Evolutionary conservation across 768 basidiomycete genomes (phyloP), one percentile per base, ranked within the genome.

Genomic region (Lentinula boryana): DNA sequence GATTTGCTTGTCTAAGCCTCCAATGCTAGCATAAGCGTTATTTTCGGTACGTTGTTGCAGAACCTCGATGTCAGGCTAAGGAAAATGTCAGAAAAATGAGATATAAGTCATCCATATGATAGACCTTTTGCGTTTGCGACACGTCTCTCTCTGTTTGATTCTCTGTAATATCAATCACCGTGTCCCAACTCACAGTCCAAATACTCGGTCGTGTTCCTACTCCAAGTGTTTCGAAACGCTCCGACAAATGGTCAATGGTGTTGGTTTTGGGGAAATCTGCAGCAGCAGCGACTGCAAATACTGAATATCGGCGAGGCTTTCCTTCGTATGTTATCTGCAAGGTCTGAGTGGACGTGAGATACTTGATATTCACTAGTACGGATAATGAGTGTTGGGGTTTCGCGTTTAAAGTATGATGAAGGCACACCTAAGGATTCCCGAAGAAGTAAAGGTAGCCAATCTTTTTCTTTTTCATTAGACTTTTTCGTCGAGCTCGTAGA

Each of bases 1-100:
- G 60, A 99, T 95, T 69, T 97, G 95, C 65, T 85, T 85, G 68
- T 86, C 80, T 43, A 98, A 81, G 2, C 97, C 97, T 18, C 97
- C 97, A 23, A 99, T 87, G 13, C 84, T 78, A 38, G 84, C 77
- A 67, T 95, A 97, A n/a, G 89, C 87, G 60, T 86, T 78, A 41
- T 74, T 71, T 44, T 68, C 66, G 15, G 78, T 67, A 61, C 64
- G 72, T 63, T 78, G 75, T n/a, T 77, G 71, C 55, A 83, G 70
- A 15, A 77, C 73, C 66, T 84, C 81, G 36, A 84, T 67, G 58
- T 80, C 78, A 56, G 72, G 72, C 80, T 84, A 63, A 33, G 63
- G 62, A 10, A 63, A 41, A 62, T 23, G 23, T 41, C 43, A 33
- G 35, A 9, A 50, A 21, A 27, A 51, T 58, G 60, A 65, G 62